Conservation (phyloP, 2,329 filamentous ascomycete genomes). For the Pestalotiopsis fici region DNA sequence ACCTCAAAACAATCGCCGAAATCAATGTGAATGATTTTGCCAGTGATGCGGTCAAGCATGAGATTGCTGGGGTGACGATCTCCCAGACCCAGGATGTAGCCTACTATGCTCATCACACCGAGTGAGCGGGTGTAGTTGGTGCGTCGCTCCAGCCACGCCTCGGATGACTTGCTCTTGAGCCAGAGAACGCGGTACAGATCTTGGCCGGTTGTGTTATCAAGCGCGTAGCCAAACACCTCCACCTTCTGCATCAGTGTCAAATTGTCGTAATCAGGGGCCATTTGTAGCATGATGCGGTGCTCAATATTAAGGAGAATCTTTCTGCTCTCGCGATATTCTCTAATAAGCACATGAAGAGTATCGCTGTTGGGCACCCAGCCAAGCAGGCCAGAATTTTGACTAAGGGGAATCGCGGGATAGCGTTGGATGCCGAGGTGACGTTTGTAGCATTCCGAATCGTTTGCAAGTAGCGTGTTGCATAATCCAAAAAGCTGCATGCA, state of each 20-base stretch:
- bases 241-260: conserved; percentile 99
- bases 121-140: conserved; percentile 99
- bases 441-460: conserved; percentile 96
- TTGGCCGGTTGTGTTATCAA: conserved; percentile 98
- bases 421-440: conserved; percentile 94
- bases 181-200: conserved; percentile 97
- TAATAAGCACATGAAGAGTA: conserved; percentile 92
- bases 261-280: conserved; percentile 98
- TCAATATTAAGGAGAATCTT: conserved; percentile 99
- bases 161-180: conserved; percentile 98
- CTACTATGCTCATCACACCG: conserved; percentile 99
- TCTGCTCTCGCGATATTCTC: conserved; percentile 94
- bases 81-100: conserved; percentile 94
- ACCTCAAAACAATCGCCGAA: conserved; percentile 99
- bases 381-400: conserved; percentile 91
- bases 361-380: conserved; percentile 98
- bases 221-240: conserved; percentile 97
- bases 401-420: conserved; percentile 95
- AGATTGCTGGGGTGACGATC: conserved; percentile 97
- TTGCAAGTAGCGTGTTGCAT: conserved; percentile 90
- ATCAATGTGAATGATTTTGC: conserved; percentile 98
- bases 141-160: conserved; percentile 94
- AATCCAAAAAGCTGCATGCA: conserved; percentile 99
- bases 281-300: conserved; percentile 99
- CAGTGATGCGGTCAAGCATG: conserved; percentile 93